These are phyloP conservation scores for Scedosporium minutisporum DNA, from an alignment of 2,329 filamentous ascomycete species.

Conservation along the genomic window DNA sequence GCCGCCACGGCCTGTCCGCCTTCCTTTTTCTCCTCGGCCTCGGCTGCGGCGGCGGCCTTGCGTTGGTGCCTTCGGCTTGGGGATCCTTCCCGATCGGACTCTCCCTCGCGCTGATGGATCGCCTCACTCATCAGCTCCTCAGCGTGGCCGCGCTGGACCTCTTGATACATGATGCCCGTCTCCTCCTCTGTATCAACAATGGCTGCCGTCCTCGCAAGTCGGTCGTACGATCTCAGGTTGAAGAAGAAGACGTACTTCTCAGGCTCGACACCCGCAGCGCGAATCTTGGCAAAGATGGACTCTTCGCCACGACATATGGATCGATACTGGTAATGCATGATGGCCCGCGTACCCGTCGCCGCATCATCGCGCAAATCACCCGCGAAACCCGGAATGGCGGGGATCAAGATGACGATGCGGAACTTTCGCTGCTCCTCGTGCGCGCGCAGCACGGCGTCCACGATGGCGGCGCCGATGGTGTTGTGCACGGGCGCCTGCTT, in stretches of 20 bases:
- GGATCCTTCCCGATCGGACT: slow-evolving; percentile 29
- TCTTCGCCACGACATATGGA: slow-evolving; percentile 86
- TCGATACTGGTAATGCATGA: slow-evolving; percentile 99
- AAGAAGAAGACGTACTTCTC: slow-evolving; percentile 81
- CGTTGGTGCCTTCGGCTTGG: slow-evolving; percentile 17
- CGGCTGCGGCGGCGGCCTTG: slow-evolving; percentile 14
- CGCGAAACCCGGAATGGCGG: slow-evolving; percentile 86
- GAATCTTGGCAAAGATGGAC: slow-evolving; percentile 76
- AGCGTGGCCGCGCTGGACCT: slow-evolving; percentile 79
- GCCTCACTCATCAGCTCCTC: slow-evolving; percentile 76
- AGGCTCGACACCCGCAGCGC: slow-evolving; percentile 65
- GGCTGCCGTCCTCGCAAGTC: slow-evolving; percentile 70
- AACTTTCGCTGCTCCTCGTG: slow-evolving; percentile 80
- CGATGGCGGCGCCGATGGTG: slow-evolving; percentile 77
- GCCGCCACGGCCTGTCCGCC: slow-evolving; percentile 39
- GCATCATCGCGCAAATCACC: slow-evolving; percentile 79
- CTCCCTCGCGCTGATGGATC: slow-evolving; percentile 49
- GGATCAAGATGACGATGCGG: slow-evolving; percentile 80
- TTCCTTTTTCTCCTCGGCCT: slow-evolving; percentile 30
- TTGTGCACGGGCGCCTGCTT: slow-evolving; percentile 80
- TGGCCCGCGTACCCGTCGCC: slow-evolving; percentile 78
- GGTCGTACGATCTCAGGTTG: slow-evolving; percentile 87
- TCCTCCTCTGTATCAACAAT: slow-evolving; percentile 68
- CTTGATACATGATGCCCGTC: slow-evolving; percentile 74
- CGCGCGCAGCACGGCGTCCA: slow-evolving; percentile 77